Base-by-base conservation (phyloP, 2,329 filamentous ascomycete genomes). In the Paecilomyces sp. region DNA sequence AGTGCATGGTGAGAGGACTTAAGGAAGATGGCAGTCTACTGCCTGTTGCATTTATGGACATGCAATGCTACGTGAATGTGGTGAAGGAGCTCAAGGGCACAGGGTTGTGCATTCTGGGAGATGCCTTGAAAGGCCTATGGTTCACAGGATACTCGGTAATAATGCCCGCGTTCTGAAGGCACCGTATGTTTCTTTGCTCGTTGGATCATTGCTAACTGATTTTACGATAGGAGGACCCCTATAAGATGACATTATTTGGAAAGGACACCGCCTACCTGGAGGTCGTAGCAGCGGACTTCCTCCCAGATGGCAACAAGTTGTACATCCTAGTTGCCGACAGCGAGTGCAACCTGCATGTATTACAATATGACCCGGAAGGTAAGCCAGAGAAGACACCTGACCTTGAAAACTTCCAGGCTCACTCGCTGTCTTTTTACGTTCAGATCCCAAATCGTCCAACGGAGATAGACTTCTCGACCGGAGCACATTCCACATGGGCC, bases 311-410 rank as follows among this genome's bases (percentile, higher is more conserved):
- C 7, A 87, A 89, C 59, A 87, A 92, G 61, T 79, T 99, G 12
- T 91, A 88, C 70, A 88, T 99, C 64, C 80, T 97, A 50, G 88
- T 90, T 5, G 86, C 89, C 12, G 93, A 97, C 72, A 86, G 88
- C 36, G 88, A 96, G 67, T 90, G 90, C 63, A 91, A 94, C 67
- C 76, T 99, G 50, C 91, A 97, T 71, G 83, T 97, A 54, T 78
- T 97, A 64, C 91, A 97, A 74, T 99, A 94, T 69, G 92, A 97
- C 69, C 94, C 94, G 0, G 93, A 97, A 70, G 89, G 91, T 94
- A 81, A 76, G 88, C 83, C 12, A 53, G 51, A 7, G 3, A 12
- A 25, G 13, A n/a, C 31, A 3, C 30, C 33, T 50, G 25, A 58
- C 6, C 57, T 59, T 15, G 18, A 18, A 15, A 18, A 47, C 41